Evolutionary conservation across 2,329 filamentous ascomycete genomes (phyloP).

Genomic region (Verticillium alfalfae): DNA sequence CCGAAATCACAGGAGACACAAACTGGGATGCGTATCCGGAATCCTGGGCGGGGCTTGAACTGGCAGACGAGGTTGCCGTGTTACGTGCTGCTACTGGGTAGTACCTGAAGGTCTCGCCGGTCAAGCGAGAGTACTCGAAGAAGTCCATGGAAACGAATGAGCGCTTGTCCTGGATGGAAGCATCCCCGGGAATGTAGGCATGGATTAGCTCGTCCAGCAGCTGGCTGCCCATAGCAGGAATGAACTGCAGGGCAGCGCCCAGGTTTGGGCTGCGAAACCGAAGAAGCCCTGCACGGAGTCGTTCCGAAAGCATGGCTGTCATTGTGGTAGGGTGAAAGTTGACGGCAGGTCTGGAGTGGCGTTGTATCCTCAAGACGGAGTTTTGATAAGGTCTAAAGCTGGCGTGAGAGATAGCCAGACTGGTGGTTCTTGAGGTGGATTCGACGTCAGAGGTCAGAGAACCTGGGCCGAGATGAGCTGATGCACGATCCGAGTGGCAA

Average conservation of each 20-base stretch:
- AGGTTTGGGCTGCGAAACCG: slow-evolving; percentile 53
- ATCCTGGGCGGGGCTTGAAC: slow-evolving; percentile 34
- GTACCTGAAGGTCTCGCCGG: slow-evolving; percentile 56
- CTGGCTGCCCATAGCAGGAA: slow-evolving; percentile 57
- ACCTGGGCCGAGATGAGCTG: background rate
- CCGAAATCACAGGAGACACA: slow-evolving; percentile 42
- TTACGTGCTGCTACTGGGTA: slow-evolving; percentile 43
- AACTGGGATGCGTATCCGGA: slow-evolving; percentile 41
- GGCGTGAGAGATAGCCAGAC: background rate
- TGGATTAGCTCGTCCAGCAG: slow-evolving; percentile 57
- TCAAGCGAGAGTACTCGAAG: slow-evolving; percentile 45
- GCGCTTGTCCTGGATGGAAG: slow-evolving; percentile 53
- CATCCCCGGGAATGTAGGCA: slow-evolving; percentile 48
- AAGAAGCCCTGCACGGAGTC: slow-evolving; percentile 47
- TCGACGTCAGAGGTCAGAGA: background rate
- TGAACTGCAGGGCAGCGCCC: slow-evolving; percentile 56
- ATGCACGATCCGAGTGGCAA: background rate
- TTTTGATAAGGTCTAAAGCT: background rate
- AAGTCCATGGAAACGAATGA: slow-evolving; percentile 54
- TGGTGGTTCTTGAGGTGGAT: background rate
- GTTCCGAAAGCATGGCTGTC: slow-evolving; percentile 28
- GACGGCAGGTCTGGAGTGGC: background rate
- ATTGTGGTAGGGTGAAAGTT: slow-evolving; percentile 12
- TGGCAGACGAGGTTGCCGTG: slow-evolving; percentile 36
- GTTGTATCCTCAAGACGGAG: background rate